Percentiles rank a stretch among this genome's conserved stretches.
Conservation (phyloP, 306 rosid species). For the Sicyos edulis region DNA sequence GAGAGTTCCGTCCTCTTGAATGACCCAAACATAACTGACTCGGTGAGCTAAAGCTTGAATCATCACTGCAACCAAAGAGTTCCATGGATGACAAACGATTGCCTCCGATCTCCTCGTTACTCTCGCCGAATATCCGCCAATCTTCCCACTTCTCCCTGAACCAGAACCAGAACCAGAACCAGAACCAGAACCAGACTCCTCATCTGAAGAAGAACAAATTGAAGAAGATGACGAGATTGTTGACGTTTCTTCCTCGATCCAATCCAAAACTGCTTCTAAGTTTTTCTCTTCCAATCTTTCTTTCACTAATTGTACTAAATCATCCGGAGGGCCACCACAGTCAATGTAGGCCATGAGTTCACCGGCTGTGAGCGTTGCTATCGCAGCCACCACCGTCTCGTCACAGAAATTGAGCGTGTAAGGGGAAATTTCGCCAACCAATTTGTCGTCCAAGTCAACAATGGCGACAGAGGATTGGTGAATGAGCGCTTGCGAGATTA, state of each 20-base stretch:
- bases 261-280: constrained; percentile 44
- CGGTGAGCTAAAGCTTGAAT: constrained; percentile 80
- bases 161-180: constrained; percentile 19
- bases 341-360: constrained; percentile 66
- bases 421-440: constrained; percentile 74
- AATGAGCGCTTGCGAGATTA: constrained; percentile 37
- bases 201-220: constrained; percentile 63
- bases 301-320: constrained; percentile 57
- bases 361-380: constrained; percentile 63
- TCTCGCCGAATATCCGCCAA: constrained; percentile 52
- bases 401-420: constrained; percentile 51
- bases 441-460: constrained; percentile 36
- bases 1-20: constrained; percentile 59
- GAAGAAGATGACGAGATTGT: constrained; percentile 39
- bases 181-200: constrained; percentile 33
- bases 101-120: constrained; percentile 55
- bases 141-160: constrained; percentile 41
- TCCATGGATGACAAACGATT: constrained; percentile 67
- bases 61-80: constrained; percentile 83
- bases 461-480: constrained; percentile 69
- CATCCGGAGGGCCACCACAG: constrained; percentile 68
- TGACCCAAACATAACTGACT: constrained; percentile 79
- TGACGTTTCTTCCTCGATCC: constrained; percentile 45
- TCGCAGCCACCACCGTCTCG: constrained; percentile 43
- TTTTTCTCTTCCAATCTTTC: constrained; percentile 51